Evolutionary conservation across 768 basidiomycete species (phyloP), one percentile per base, ranked within the genome.

Genomic region (Stropharia rugosoannulata): DNA sequence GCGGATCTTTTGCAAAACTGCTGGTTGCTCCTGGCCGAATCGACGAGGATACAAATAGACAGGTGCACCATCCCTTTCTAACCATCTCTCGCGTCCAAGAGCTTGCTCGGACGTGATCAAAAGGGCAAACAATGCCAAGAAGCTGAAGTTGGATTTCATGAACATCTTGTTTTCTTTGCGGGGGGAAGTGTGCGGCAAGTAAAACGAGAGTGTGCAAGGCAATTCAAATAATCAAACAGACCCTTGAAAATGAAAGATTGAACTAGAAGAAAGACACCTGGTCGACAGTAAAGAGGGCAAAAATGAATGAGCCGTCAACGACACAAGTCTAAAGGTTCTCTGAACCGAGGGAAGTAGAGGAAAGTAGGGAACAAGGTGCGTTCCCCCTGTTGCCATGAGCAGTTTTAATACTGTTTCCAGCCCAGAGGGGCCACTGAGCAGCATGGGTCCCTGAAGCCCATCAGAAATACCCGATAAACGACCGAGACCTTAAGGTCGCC

Each of bases 1-100:
- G 13, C 70, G 55, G 40, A 85, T 62, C 51, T 81, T 75, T 43
- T 71, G 62, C 32, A 84, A 69, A 37, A 80, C 76, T 9, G 73
- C 67, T 25, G 80, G 79, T 22, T 80, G 71, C 60, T 82, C 75
- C 64, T 81, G 77, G 22, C 76, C 74, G 63, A 83, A 83, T 19
- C 82, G 78, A 61, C 82, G 76, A 39, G 80, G 81, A 62, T 81
- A 65, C 38, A 84, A 67, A 48, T 70, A 69, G 39, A 83, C 70
- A n/a, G 78, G 66, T 12, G 65, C 68, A 58, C 70, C 71, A 58
- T 81, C 69, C 44, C 82, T 70, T 63, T 85, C 82, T 29, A 80
- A 64, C 78, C 78, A 80, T 35, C 61, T 58, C 49, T 75, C 71
- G 44, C 81, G 81, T 25, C 73, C 75, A 35, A 75, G 54, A 51